These are phyloP conservation scores for Kodamaea fungicola DNA, from an alignment of 1,139 yeast genomes.

Conservation along the genomic window DNA sequence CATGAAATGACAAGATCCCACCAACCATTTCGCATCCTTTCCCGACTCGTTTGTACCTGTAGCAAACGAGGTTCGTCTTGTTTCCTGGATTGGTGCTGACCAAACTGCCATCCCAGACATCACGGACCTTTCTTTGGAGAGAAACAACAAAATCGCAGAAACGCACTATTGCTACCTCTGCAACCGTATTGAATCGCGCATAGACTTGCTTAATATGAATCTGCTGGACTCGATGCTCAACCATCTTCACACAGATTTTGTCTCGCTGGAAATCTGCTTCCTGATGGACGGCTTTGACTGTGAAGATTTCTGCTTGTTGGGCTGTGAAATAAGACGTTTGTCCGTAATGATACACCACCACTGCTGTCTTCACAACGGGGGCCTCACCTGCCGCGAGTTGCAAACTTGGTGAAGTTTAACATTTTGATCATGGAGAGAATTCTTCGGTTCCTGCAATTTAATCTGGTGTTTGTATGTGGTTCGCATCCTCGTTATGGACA, in stretches of 20 bases:
- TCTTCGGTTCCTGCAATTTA: conserved; percentile 20
- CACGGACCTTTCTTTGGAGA: conserved; percentile 33
- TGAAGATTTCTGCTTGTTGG: conserved; percentile 24
- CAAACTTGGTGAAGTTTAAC: conserved; percentile 14
- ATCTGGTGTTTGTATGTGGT: conserved; percentile 25
- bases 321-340: conserved; percentile 27
- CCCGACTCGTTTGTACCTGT: conserved; percentile 7
- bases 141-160: conserved; percentile 16
- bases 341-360: conserved; percentile 24
- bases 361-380: conserved; percentile 20
- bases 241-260: conserved; percentile 4
- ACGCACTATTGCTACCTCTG: conserved; percentile 12
- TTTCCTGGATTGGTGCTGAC: conserved; percentile 30
- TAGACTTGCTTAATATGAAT: conserved; percentile 11
- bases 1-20: conserved; percentile 29
- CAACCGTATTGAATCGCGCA: conserved; percentile 6
- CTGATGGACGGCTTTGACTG: conserved; percentile 10
- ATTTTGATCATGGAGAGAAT: conserved; percentile 21
- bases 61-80: conserved; percentile 9
- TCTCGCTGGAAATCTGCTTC: conserved; percentile 10
- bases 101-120: conserved; percentile 28
- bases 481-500: conserved; percentile 21
- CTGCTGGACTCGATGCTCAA: conserved; percentile 12
- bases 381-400: conserved; percentile 15
- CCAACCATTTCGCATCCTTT: conserved; percentile 20